These are phyloP conservation scores for Platanthera guangdongensis DNA, from an alignment of 106 monocot genomes.

Conservation along the genomic window DNA sequence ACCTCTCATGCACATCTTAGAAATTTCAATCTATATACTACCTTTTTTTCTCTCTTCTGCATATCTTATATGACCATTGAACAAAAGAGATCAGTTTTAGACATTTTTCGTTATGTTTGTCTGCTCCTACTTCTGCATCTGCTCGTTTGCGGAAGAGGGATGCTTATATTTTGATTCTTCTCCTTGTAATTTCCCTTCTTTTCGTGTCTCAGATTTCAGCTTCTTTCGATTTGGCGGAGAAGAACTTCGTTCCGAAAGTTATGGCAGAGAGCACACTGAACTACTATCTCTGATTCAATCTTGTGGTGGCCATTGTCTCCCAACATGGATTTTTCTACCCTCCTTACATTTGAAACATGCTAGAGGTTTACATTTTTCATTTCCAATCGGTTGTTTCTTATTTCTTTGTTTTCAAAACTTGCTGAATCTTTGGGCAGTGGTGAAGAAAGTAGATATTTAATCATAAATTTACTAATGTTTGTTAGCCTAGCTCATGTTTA, in stretches of 20 bases:
- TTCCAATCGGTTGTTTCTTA: background rate
- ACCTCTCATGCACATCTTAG: background rate
- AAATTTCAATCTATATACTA: too few species aligned
- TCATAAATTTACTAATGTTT: background rate
- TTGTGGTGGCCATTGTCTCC: background rate
- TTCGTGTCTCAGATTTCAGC: slow-evolving; percentile 14
- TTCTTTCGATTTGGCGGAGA: slow-evolving; percentile 23
- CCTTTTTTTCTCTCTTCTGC: too few species aligned
- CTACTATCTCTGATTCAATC: slow-evolving; percentile 11
- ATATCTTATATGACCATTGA: too few species aligned
- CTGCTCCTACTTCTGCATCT: too few species aligned
- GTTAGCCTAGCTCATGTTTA: background rate
- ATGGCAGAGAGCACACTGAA: slow-evolving; percentile 24
- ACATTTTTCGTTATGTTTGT: too few species aligned
- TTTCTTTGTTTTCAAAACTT: background rate
- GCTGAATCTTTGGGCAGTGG: background rate
- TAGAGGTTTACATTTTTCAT: background rate
- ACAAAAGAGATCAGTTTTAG: too few species aligned
- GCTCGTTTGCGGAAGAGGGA: background rate
- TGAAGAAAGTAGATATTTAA: background rate
- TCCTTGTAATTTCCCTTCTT: background rate
- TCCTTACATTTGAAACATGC: background rate
- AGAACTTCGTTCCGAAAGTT: slow-evolving; percentile 10
- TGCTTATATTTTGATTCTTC: background rate
- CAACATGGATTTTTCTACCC: background rate